These are phyloP conservation scores for Ganoderma lingzhi DNA, from an alignment of 1,284 basidiomycete genomes.

Conservation along the genomic window DNA sequence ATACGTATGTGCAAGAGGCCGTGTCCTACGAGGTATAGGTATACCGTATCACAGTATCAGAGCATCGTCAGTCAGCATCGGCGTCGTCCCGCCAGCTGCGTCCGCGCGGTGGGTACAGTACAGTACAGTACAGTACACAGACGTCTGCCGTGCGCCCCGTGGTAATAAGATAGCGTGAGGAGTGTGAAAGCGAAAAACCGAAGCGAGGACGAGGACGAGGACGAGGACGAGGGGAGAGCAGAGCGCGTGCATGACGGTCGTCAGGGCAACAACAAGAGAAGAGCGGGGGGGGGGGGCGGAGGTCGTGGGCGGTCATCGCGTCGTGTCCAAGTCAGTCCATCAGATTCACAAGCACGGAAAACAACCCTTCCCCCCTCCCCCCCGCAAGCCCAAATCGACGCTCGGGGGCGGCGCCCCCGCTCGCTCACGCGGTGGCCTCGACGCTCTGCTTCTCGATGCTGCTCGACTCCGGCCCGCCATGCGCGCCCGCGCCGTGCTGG, in stretches of 20 bases:
- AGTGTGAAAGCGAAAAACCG: too few relatives aligned
- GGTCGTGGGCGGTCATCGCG: neutral
- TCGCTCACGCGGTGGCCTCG: neutral
- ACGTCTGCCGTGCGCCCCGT: conserved; percentile 14
- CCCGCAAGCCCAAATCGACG: too few relatives aligned
- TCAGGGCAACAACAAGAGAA: neutral
- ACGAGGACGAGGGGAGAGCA: too few relatives aligned
- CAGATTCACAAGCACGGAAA: neutral
- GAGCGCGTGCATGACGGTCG: neutral
- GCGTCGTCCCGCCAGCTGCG: neutral
- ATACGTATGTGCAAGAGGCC: neutral
- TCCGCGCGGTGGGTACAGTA: neutral
- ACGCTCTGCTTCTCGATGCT: conserved; percentile 26
- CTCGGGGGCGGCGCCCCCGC: too few relatives aligned
- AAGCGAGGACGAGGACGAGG: too few relatives aligned
- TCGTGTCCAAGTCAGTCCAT: neutral
- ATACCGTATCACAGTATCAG: neutral
- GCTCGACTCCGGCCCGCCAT: conserved; percentile 12
- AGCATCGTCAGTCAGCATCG: too few relatives aligned
- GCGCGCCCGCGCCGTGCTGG: conserved; percentile 21
- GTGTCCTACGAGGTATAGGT: conserved; percentile 13
- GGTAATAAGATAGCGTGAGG: conserved; percentile 3
- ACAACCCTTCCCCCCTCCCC: neutral
- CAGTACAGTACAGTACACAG: neutral
- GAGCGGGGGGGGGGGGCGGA: too few relatives aligned